A percentile compares a stretch with the other conserved stretches of the same genome.
Evolutionary conservation across 192 early-diverging fungal species (phyloP).

Genomic region (Coemansia sp.): DNA sequence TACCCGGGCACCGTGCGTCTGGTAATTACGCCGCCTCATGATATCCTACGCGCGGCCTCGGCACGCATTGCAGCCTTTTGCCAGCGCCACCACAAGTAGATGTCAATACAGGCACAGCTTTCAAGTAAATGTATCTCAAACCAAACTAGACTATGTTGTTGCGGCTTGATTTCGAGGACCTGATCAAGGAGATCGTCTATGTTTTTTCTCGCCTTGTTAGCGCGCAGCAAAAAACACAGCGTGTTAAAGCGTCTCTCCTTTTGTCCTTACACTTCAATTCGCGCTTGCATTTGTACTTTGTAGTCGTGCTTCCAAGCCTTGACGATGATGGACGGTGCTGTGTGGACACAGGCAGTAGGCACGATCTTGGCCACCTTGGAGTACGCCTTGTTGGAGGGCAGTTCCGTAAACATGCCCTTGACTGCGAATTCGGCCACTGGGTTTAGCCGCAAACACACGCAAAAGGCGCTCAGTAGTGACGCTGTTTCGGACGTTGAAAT

Average conservation of each 20-base stretch:
- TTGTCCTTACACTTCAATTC: neutral
- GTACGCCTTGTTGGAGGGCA: conserved; percentile 30
- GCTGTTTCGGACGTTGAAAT: conserved; percentile 44
- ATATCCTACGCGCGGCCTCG: conserved; percentile 69
- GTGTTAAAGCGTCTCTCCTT: neutral
- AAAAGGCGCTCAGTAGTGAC: conserved; percentile 35
- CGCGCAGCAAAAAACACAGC: neutral
- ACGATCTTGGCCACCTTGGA: conserved; percentile 37
- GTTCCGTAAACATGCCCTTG: neutral
- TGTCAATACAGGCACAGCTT: neutral
- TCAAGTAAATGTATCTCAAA: neutral
- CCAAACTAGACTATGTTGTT: too few species aligned
- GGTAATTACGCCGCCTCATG: conserved; percentile 75
- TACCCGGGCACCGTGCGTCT: conserved; percentile 78
- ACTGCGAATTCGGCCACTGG: neutral
- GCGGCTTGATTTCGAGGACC: too few species aligned
- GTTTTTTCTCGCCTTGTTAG: neutral
- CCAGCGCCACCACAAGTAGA: conserved; percentile 59
- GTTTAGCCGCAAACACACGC: conserved; percentile 27
- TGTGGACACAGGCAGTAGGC: conserved; percentile 32
- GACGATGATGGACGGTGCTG: conserved; percentile 12
- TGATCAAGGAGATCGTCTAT: too few species aligned
- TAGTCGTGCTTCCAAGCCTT: neutral
- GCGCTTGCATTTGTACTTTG: neutral
- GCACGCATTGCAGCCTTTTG: conserved; percentile 78